phyloP scores from a whole-genome alignment of 2,329 filamentous ascomycete genomes.

The Ophiostoma perfectum region DNA sequence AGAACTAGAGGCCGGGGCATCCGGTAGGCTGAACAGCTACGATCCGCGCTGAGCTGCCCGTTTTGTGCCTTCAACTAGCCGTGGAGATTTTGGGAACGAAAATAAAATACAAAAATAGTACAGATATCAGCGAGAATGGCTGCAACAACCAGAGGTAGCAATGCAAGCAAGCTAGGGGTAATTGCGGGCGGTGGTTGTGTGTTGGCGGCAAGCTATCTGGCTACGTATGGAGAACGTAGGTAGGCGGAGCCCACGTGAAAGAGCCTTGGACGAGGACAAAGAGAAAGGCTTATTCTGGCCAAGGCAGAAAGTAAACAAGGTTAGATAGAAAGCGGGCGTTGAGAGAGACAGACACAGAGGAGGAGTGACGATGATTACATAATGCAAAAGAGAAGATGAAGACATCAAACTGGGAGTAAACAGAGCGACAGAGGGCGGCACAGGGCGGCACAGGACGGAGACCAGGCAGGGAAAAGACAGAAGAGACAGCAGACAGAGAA shows the following conservation, averaged over 20 bases:
- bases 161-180: slow-evolving; percentile 1
- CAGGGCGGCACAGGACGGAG: neutral
- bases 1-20: slow-evolving; percentile 2
- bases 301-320: neutral
- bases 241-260: neutral
- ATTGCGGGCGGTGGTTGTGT: neutral
- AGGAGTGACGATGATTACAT: no score
- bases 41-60: neutral
- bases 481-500: neutral
- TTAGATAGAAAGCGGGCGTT: neutral
- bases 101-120: slow-evolving; percentile 1
- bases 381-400: no score
- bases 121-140: neutral
- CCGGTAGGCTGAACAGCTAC: slow-evolving; percentile 6
- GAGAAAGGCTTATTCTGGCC: neutral
- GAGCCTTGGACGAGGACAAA: neutral
- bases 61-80: neutral
- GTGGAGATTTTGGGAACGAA: neutral
- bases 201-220: slow-evolving; percentile 8
- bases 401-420: no score
- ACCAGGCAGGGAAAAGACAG: neutral
- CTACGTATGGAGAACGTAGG: neutral
- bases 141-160: neutral
- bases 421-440: no score
- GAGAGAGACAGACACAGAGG: neutral